A percentile compares a stretch with the other conserved stretches of the same genome.
phyloP scores from a whole-genome alignment of 1,139 yeast species.

The Debaryomyces subglobosus region DNA sequence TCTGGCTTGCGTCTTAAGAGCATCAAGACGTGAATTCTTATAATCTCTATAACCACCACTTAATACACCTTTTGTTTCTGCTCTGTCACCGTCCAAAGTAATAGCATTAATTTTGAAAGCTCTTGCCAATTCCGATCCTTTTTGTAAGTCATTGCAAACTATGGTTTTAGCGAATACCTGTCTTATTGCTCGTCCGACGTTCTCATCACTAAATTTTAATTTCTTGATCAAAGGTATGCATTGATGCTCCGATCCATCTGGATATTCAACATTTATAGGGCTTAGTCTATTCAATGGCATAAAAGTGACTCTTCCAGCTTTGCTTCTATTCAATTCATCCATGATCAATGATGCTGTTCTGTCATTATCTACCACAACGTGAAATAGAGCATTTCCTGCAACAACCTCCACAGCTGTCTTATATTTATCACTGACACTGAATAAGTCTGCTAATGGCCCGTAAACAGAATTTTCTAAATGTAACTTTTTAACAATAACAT shows the following conservation, averaged over 20 bases:
- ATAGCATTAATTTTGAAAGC: slow-evolving; percentile 70
- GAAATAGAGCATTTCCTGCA: slow-evolving; percentile 85
- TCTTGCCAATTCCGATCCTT: slow-evolving; percentile 71
- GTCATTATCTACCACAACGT: slow-evolving; percentile 88
- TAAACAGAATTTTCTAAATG: slow-evolving; percentile 62
- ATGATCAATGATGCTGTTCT: slow-evolving; percentile 78
- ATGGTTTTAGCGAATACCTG: slow-evolving; percentile 84
- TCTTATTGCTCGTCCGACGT: slow-evolving; percentile 62
- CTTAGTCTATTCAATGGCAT: slow-evolving; percentile 82
- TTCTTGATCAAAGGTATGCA: slow-evolving; percentile 79
- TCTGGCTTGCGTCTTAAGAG: slow-evolving; percentile 56
- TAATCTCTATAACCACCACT: slow-evolving; percentile 89
- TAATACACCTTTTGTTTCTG: slow-evolving; percentile 79
- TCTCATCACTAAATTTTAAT: slow-evolving; percentile 57
- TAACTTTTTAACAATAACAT: slow-evolving; percentile 56
- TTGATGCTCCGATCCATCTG: slow-evolving; percentile 55
- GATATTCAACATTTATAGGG: slow-evolving; percentile 45
- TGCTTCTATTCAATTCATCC: slow-evolving; percentile 72
- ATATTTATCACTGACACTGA: slow-evolving; percentile 79
- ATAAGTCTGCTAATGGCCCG: slow-evolving; percentile 86
- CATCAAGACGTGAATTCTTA: slow-evolving; percentile 69
- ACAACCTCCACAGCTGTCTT: slow-evolving; percentile 85
- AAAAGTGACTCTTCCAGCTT: slow-evolving; percentile 84
- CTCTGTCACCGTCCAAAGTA: slow-evolving; percentile 90
- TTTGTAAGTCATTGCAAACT: slow-evolving; percentile 70